Percentiles rank a stretch among this genome's conserved stretches.
Conservation (phyloP, 1,284 basidiomycete species). For the Pyrrhoderma noxium region DNA sequence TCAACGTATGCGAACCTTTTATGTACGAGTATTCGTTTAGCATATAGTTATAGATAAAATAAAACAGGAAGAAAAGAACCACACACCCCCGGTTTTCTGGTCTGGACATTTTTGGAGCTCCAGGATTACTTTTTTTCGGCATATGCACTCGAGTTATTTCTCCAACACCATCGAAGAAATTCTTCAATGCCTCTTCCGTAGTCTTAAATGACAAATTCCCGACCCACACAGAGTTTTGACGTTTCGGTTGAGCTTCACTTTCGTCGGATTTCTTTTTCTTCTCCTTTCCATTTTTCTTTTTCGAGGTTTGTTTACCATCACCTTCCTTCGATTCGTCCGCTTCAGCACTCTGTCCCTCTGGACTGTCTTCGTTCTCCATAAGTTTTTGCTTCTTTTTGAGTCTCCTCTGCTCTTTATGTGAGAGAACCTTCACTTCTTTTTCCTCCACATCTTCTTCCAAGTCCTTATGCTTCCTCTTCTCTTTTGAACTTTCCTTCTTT, state of each 20-base stretch:
- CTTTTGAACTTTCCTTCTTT: background rate
- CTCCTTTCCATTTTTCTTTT: slow-evolving; percentile 1
- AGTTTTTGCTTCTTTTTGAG: slow-evolving; percentile 17
- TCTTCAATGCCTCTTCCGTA: slow-evolving; percentile 58
- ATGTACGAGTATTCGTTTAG: slow-evolving; percentile 4
- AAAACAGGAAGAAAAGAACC: background rate
- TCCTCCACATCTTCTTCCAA: slow-evolving; percentile 5
- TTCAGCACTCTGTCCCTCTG: background rate
- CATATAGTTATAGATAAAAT: slow-evolving; percentile 4
- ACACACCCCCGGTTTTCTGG: slow-evolving; percentile 65
- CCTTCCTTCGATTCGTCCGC: background rate
- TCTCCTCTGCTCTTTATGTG: slow-evolving; percentile 55
- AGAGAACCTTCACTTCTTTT: slow-evolving; percentile 47
- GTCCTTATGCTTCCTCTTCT: background rate
- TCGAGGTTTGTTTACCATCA: slow-evolving; percentile 8
- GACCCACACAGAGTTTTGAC: slow-evolving; percentile 88
- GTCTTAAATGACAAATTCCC: slow-evolving; percentile 95
- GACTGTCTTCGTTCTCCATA: background rate
- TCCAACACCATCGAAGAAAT: slow-evolving; percentile 67
- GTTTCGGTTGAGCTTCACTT: slow-evolving; percentile 31
- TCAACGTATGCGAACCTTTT: slow-evolving; percentile 93
- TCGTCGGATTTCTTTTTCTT: slow-evolving; percentile 13
- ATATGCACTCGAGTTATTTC: slow-evolving; percentile 70
- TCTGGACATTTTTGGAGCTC: slow-evolving; percentile 22
- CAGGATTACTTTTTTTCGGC: slow-evolving; percentile 48